Evolutionary conservation across 495 filamentous ascomycete species (phyloP).

Genomic region (Aspergillus campestris): DNA sequence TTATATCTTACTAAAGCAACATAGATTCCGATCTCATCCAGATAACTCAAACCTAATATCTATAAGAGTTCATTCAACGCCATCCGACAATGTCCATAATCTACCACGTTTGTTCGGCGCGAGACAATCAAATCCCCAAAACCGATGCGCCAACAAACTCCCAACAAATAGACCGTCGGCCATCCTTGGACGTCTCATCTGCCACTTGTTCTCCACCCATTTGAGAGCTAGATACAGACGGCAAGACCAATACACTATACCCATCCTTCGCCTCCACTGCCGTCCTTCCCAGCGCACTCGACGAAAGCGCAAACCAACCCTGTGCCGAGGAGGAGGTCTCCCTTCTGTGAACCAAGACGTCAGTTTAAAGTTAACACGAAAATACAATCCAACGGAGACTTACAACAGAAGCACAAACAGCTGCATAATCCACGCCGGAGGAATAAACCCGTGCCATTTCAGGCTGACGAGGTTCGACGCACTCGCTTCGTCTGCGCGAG

Average conservation of each 20-base stretch:
- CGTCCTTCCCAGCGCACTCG: constrained; percentile 25
- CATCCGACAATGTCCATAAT: background rate
- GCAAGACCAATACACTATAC: constrained; percentile 33
- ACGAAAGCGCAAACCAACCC: constrained; percentile 35
- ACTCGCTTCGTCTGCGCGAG: constrained; percentile 26
- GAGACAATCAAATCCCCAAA: constrained; percentile 4
- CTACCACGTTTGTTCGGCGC: background rate
- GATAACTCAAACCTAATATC: background rate
- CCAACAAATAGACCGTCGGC: constrained; percentile 25
- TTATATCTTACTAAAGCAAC: too few species aligned
- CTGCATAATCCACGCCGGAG: constrained; percentile 31
- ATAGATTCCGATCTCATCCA: too few species aligned
- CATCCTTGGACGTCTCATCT: background rate
- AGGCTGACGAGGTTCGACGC: constrained; percentile 27
- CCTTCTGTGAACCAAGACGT: constrained; percentile 3
- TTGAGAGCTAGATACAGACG: background rate
- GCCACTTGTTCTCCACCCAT: background rate
- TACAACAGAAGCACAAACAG: constrained; percentile 35
- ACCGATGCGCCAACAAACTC: constrained; percentile 31
- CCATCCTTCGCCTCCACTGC: constrained; percentile 37
- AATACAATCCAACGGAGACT: constrained; percentile 3
- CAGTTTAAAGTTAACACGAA: background rate
- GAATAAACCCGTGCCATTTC: constrained; percentile 41
- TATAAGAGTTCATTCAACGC: background rate
- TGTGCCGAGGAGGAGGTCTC: constrained; percentile 7